phyloP scores from a whole-genome alignment of 495 filamentous ascomycete species.

The Hyaloscypha finlandica region DNA sequence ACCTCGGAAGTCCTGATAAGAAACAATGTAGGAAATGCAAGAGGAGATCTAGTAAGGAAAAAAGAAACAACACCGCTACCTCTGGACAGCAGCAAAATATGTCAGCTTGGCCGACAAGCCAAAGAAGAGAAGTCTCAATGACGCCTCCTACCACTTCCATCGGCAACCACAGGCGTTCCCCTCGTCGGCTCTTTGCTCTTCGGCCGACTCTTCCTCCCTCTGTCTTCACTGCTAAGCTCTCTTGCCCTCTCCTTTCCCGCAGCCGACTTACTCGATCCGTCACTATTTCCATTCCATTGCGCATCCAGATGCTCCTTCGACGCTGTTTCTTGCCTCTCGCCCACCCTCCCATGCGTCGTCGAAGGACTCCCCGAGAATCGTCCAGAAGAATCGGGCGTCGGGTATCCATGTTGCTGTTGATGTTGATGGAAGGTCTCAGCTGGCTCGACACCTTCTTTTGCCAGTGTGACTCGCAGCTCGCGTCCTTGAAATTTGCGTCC shows the following conservation, averaged over 20 bases:
- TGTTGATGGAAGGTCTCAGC: neutral
- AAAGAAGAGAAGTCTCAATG: neutral
- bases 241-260: constrained; percentile 3
- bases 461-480: constrained; percentile 9
- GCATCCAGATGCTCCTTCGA: constrained; percentile 2
- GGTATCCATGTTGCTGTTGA: neutral
- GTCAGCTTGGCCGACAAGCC: too few relatives aligned
- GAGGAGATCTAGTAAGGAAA: too few relatives aligned
- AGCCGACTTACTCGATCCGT: neutral
- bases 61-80: too few relatives aligned
- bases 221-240: neutral
- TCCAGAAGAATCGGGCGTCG: neutral
- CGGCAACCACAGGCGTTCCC: neutral
- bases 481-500: constrained; percentile 8
- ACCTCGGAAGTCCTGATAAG: too few relatives aligned
- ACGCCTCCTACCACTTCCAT: constrained; percentile 1
- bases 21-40: too few relatives aligned
- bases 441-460: constrained; percentile 24
- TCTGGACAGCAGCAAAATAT: too few relatives aligned
- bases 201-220: constrained; percentile 3
- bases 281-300: neutral
- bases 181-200: neutral
- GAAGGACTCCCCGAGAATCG: neutral
- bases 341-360: neutral
- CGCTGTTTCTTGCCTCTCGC: neutral